Base-by-base conservation (phyloP, 164 flowering plant species). In the Litsea cubeba region DNA sequence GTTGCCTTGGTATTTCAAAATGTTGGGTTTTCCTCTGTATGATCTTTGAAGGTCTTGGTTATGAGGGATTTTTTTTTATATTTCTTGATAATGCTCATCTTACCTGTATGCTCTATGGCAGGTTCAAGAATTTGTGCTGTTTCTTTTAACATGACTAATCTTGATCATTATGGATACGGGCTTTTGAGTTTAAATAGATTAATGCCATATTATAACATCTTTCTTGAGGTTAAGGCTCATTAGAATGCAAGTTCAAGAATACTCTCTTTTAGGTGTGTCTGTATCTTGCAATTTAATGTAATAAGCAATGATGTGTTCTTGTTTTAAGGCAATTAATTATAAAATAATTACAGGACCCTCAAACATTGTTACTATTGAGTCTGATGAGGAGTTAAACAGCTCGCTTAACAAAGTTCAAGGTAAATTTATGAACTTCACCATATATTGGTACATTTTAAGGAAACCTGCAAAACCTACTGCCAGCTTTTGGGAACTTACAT, bases 341-440 rank as follows among this genome's bases (percentile, higher is more conserved):
- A 3, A 54, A 54, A 54, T 18, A 62, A 76, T 78, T 71, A 57
- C 85, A 86, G 89, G 79, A 71, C 63, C 84, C 23, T 82, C 86
- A 3, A 84, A 84, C 58, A 68, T 88, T 75, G 82, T 79, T 62
- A n/a, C 71, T 15, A 72, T 89, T 12, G 83, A 83, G 71, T 79
- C 88, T 67, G 85, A 81, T 22, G 79, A 85, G 24, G 83, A 83
- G 67, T 81, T 88, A 62, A 79, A 76, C 25, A 73, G 24, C 50
- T 46, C 81, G 12, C 75, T 85, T 23, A 77, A 68, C 10, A 83
- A 81, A 77, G 85, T 70, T 73, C 81, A 82, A 85, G 91, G 93
- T 87, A 76, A 20, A 5, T n/a, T 30, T 17, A 11, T 12, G 7
- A 18, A 70, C 12, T 67, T 40, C 6, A 2, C 28, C 69, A 17